A percentile compares a stretch with the other conserved stretches of the same genome.
phyloP scores from a whole-genome alignment of 768 basidiomycete genomes.

The Filobasidium wieringae region DNA sequence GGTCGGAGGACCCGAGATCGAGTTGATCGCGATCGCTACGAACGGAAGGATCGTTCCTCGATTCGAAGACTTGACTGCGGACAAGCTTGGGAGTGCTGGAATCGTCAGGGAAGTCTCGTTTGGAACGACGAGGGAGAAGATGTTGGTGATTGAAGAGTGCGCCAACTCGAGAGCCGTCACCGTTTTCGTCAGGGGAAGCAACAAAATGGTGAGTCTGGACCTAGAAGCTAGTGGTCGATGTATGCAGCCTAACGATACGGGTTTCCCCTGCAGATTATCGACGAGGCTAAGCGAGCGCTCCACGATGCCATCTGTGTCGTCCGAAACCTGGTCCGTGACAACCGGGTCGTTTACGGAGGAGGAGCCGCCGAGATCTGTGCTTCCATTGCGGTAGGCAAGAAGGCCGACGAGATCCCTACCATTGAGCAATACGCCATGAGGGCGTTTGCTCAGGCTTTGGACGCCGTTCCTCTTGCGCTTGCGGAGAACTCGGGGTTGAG shows the following conservation, averaged over 20 bases:
- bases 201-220: slow-evolving; percentile 73
- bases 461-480: slow-evolving; percentile 86
- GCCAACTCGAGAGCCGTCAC: slow-evolving; percentile 94
- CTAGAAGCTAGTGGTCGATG: background rate
- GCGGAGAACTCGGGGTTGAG: slow-evolving; percentile 95
- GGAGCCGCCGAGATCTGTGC: slow-evolving; percentile 96
- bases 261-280: slow-evolving; percentile 62
- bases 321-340: slow-evolving; percentile 85
- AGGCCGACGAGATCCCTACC: slow-evolving; percentile 91
- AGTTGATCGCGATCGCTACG: slow-evolving; percentile 97
- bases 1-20: slow-evolving; percentile 99
- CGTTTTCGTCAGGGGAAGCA: slow-evolving; percentile 90
- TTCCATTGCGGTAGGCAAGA: slow-evolving; percentile 80
- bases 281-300: slow-evolving; percentile 93
- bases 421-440: slow-evolving; percentile 99
- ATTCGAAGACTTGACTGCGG: slow-evolving; percentile 84
- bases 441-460: slow-evolving; percentile 90
- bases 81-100: slow-evolving; percentile 87
- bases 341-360: slow-evolving; percentile 95
- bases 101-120: slow-evolving; percentile 88
- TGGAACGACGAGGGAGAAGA: slow-evolving; percentile 96
- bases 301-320: slow-evolving; percentile 97
- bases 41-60: slow-evolving; percentile 96
- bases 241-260: background rate
- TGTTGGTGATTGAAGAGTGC: slow-evolving; percentile 98